Conservation (phyloP, 495 filamentous ascomycete species). For the Talaromyces wortmannii region DNA sequence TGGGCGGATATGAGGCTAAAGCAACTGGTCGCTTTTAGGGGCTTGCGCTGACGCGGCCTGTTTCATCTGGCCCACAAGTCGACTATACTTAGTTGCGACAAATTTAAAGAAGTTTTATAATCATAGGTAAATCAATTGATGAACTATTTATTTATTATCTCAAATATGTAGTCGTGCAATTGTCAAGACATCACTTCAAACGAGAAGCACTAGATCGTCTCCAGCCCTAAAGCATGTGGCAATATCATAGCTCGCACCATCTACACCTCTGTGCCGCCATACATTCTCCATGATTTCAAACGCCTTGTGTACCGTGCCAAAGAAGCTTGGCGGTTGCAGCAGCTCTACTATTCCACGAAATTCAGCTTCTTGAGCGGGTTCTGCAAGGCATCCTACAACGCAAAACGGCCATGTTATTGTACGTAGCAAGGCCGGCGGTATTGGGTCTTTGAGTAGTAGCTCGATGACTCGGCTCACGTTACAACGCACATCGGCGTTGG, state of each 20-base stretch:
- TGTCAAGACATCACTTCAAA: constrained; percentile 9
- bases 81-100: too few species aligned
- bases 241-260: constrained; percentile 25
- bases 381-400: constrained; percentile 21
- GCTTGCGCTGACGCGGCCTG: too few species aligned
- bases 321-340: constrained; percentile 12
- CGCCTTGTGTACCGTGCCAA: constrained; percentile 16
- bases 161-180: too few species aligned
- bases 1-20: too few species aligned
- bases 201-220: constrained; percentile 27
- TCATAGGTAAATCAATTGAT: too few species aligned
- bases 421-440: constrained; percentile 14
- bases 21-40: too few species aligned
- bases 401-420: constrained; percentile 24
- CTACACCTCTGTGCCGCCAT: constrained; percentile 13
- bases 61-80: too few species aligned
- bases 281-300: constrained; percentile 20
- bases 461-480: constrained; percentile 18
- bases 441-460: constrained; percentile 16
- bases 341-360: constrained; percentile 12
- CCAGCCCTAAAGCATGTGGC: constrained; percentile 29
- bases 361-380: constrained; percentile 12
- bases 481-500: constrained; percentile 17
- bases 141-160: too few species aligned
- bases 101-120: too few species aligned